These are phyloP conservation scores for Sporobolomyces pararoseus DNA, from an alignment of 768 basidiomycete species.

Conservation along the genomic window DNA sequence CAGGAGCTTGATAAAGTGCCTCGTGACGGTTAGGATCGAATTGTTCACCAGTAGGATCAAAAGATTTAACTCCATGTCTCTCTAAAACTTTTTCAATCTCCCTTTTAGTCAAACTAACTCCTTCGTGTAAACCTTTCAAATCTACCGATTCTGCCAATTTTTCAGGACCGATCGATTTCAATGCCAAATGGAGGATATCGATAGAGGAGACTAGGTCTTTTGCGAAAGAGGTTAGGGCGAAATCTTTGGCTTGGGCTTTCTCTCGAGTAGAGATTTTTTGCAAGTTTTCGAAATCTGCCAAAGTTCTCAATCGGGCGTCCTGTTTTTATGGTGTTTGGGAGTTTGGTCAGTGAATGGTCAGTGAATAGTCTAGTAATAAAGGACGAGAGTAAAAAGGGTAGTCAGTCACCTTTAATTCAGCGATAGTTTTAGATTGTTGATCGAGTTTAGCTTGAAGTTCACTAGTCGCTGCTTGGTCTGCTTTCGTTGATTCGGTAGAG, in stretches of 20 bases:
- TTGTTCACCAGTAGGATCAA: slow-evolving; percentile 83
- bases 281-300: slow-evolving; percentile 93
- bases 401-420: slow-evolving; percentile 70
- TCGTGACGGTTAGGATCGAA: slow-evolving; percentile 97
- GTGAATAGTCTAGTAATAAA: neutral
- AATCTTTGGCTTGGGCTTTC: slow-evolving; percentile 86
- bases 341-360: no score
- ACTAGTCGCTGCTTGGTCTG: slow-evolving; percentile 41
- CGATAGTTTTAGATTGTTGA: slow-evolving; percentile 72
- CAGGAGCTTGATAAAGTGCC: slow-evolving; percentile 86
- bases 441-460: slow-evolving; percentile 60
- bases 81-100: slow-evolving; percentile 82
- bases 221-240: slow-evolving; percentile 87
- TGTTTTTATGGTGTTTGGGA: no score
- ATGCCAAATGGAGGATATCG: slow-evolving; percentile 79
- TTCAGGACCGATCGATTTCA: slow-evolving; percentile 60
- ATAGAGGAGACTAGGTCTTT: slow-evolving; percentile 53
- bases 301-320: slow-evolving; percentile 83
- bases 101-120: slow-evolving; percentile 88
- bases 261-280: slow-evolving; percentile 87
- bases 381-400: neutral
- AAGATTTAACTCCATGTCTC: slow-evolving; percentile 85
- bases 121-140: slow-evolving; percentile 60
- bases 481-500: slow-evolving; percentile 14
- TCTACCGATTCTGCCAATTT: slow-evolving; percentile 42